Conservation (phyloP, 345 rosid species). For the Erucastrum elatum region DNA sequence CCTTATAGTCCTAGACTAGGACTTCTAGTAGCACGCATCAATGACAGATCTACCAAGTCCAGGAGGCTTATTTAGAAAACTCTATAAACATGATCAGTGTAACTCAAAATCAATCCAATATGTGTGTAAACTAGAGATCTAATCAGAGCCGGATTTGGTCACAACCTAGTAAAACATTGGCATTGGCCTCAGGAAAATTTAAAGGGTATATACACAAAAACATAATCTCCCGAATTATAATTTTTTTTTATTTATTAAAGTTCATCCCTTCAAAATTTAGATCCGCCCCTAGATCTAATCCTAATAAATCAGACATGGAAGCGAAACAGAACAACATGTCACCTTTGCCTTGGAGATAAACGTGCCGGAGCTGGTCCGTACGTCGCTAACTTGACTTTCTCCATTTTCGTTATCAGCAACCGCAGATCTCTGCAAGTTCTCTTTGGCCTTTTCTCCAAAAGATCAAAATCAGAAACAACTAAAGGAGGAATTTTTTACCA, state of each 20-base stretch:
- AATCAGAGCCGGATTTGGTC: too few species aligned
- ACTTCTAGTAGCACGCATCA: background rate
- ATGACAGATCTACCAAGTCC: conserved; percentile 1
- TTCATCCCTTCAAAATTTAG: too few species aligned
- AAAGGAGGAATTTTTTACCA: background rate
- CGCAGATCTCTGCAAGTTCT: conserved; percentile 89
- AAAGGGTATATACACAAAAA: too few species aligned
- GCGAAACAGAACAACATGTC: background rate
- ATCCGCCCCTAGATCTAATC: background rate
- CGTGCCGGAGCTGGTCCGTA: conserved; percentile 95
- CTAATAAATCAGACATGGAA: background rate
- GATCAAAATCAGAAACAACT: background rate
- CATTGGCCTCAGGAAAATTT: too few species aligned
- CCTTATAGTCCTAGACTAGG: background rate
- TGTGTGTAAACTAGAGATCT: conserved; percentile 1
- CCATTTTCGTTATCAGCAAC: conserved; percentile 91
- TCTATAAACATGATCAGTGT: background rate
- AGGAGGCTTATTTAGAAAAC: background rate
- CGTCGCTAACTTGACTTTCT: conserved; percentile 79
- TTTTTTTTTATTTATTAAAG: too few species aligned
- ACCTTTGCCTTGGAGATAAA: conserved; percentile 88
- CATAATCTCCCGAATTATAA: too few species aligned
- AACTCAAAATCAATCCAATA: background rate
- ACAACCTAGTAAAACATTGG: too few species aligned
- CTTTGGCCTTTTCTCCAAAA: conserved; percentile 56